Conservation (phyloP, 2,329 filamentous ascomycete species). For the Arthrobotrys pseudoclavata region DNA sequence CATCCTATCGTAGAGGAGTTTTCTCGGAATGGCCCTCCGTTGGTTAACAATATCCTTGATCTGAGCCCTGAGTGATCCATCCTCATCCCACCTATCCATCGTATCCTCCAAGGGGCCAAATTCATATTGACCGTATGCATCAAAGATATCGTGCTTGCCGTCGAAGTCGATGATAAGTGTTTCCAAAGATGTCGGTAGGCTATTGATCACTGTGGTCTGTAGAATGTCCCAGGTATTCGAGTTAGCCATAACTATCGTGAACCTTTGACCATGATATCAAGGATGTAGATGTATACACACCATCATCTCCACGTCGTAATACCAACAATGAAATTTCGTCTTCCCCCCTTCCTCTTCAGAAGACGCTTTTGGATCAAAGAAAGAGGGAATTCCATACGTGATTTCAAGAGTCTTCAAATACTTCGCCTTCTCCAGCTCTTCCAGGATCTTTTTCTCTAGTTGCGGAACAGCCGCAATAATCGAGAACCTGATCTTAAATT, state of each 20-base stretch:
- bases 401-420: conserved; percentile 30
- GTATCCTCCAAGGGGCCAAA: conserved; percentile 14
- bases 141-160: conserved; percentile 35
- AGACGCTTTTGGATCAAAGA: neutral
- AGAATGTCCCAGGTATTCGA: neutral
- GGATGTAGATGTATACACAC: conserved; percentile 25
- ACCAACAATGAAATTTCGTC: conserved; percentile 21
- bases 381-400: conserved; percentile 21
- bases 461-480: neutral
- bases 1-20: conserved; percentile 19
- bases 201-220: conserved; percentile 24
- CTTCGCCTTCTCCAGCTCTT: conserved; percentile 18
- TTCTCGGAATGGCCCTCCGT: conserved; percentile 11
- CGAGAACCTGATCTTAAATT: conserved; percentile 32
- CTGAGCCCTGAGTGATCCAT: neutral
- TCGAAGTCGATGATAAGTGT: conserved; percentile 36
- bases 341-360: neutral
- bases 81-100: conserved; percentile 12
- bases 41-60: conserved; percentile 34
- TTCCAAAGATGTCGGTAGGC: conserved; percentile 26
- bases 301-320: conserved; percentile 35
- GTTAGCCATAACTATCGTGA: neutral
- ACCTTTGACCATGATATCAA: neutral
- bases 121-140: conserved; percentile 37
- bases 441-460: neutral